Conservation (phyloP, 176 grass and related monocot species). For the Elymus sibiricus region DNA sequence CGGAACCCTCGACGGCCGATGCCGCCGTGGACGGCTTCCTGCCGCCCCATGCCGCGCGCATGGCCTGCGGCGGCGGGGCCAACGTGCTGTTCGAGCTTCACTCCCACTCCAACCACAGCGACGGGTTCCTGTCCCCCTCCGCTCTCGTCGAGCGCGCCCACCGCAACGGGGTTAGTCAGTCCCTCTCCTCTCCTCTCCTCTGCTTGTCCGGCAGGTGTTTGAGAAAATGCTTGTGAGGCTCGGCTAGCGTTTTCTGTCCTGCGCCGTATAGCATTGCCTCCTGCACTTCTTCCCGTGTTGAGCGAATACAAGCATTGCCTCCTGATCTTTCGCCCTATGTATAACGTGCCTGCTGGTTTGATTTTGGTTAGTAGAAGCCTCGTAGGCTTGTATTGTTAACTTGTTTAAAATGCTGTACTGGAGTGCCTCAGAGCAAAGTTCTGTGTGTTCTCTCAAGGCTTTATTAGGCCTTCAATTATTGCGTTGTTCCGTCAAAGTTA, state of each 20-base stretch:
- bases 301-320: background rate
- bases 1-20: background rate
- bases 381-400: background rate
- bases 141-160: conserved; percentile 83
- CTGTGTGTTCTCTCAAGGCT: background rate
- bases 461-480: background rate
- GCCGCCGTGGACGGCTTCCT: conserved; percentile 54
- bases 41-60: conserved; percentile 26
- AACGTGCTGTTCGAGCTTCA: conserved; percentile 78
- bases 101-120: conserved; percentile 86
- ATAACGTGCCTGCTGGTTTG: background rate
- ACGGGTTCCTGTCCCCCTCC: conserved; percentile 85
- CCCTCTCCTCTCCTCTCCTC: background rate
- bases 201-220: background rate
- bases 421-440: background rate
- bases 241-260: background rate
- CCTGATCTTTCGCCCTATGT: background rate
- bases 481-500: background rate
- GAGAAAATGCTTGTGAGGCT: conserved; percentile 13
- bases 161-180: conserved; percentile 46
- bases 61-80: conserved; percentile 23
- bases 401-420: background rate
- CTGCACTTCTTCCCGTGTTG: background rate
- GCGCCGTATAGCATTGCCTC: background rate
- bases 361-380: background rate